Evolutionary conservation across 2,329 filamentous ascomycete species (phyloP).

Genomic region (Trichoderma citrinoviride): DNA sequence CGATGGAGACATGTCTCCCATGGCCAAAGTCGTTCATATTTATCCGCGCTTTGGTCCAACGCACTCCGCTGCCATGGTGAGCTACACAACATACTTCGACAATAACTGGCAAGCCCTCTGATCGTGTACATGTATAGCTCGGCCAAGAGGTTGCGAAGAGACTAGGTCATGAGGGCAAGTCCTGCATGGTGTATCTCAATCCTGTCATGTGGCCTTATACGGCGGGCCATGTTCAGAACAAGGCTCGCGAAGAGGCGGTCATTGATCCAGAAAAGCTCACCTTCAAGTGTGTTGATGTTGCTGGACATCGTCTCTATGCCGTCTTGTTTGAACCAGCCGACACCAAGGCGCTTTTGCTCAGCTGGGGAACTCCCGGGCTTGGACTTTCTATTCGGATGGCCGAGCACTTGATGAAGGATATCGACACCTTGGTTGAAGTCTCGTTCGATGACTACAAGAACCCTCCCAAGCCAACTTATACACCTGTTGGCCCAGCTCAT

Average conservation of each 20-base stretch:
- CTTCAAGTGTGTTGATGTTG: conserved; percentile 43
- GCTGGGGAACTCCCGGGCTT: conserved; percentile 47
- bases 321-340: conserved; percentile 41
- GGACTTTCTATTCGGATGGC: conserved; percentile 48
- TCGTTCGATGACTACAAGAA: conserved; percentile 27
- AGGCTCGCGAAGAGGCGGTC: conserved; percentile 36
- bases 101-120: not conserved
- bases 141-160: conserved; percentile 36
- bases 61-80: conserved; percentile 36
- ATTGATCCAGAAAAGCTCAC: conserved; percentile 37
- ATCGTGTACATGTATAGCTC: conserved; percentile 32
- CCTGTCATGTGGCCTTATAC: conserved; percentile 34
- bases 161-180: conserved; percentile 30
- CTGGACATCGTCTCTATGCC: conserved; percentile 43
- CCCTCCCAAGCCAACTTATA: conserved; percentile 38
- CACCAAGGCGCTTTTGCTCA: conserved; percentile 38
- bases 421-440: conserved; percentile 38
- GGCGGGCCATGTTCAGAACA: conserved; percentile 34
- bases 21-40: conserved; percentile 41
- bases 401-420: conserved; percentile 41
- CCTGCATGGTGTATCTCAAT: conserved; percentile 34
- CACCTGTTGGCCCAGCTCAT: conserved; percentile 41
- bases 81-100: not conserved
- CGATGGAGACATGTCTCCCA: conserved; percentile 39
- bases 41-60: conserved; percentile 49